Conservation (phyloP, 2,329 filamentous ascomycete genomes). For the Botrytis porri region DNA sequence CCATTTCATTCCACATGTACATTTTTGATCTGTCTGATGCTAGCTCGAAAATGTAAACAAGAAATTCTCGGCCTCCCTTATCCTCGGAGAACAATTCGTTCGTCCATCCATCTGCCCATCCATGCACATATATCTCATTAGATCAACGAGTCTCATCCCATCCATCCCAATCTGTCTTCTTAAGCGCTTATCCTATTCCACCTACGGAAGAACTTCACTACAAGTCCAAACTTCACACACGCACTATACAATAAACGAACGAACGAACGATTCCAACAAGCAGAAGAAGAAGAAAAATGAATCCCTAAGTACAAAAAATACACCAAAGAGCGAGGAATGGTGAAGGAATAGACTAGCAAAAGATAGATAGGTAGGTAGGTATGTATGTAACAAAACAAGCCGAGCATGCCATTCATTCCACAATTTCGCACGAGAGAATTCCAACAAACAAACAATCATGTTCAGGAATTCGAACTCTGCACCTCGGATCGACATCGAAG, state of each 20-base stretch:
- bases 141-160: background rate
- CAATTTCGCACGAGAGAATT: background rate
- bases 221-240: background rate
- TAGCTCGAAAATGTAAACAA: background rate
- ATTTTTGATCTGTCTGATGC: background rate
- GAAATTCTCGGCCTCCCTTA: background rate
- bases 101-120: background rate
- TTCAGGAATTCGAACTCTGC: background rate
- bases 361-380: conserved; percentile 9
- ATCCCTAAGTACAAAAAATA: conserved; percentile 3
- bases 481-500: too few species aligned
- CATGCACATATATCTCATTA: conserved; percentile 3
- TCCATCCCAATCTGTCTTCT: background rate
- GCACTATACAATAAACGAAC: background rate
- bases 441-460: background rate
- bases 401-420: background rate
- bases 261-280: background rate
- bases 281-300: background rate
- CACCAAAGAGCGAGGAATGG: conserved; percentile 21
- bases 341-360: conserved; percentile 5
- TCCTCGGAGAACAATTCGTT: background rate
- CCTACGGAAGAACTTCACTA: background rate
- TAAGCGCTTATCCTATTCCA: background rate
- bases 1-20: background rate
- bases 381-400: conserved; percentile 11